A percentile compares a stretch with the other conserved stretches of the same genome.
phyloP scores from a whole-genome alignment of 140 eudicot species.

The Stevia rebaudiana region DNA sequence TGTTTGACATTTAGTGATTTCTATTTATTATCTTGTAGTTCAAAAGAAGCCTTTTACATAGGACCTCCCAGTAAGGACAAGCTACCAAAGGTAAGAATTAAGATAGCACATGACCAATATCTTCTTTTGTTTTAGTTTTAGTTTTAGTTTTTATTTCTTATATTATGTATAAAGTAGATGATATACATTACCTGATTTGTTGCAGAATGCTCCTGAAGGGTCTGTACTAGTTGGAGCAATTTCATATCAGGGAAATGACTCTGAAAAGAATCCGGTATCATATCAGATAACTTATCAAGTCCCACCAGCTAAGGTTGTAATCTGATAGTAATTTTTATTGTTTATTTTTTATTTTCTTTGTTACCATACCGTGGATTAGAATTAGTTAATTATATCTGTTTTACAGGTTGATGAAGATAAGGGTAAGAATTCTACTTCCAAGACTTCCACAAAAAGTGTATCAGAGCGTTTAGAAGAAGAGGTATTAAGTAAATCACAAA shows the following conservation, averaged over 20 bases:
- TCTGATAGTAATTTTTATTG: not conserved
- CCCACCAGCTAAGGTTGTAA: constrained; percentile 75
- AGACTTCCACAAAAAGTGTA: constrained; percentile 52
- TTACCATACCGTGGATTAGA: not conserved
- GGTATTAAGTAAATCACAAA: no score
- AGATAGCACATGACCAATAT: constrained; percentile 38
- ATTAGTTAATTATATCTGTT: not conserved
- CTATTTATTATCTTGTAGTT: constrained; percentile 35
- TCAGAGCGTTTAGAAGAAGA: constrained; percentile 75
- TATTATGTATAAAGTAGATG: not conserved
- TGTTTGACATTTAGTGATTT: constrained; percentile 6
- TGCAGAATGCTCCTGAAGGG: constrained; percentile 80
- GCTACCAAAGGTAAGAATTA: constrained; percentile 99
- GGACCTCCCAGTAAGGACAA: constrained; percentile 85
- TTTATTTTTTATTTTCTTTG: not conserved
- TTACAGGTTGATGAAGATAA: constrained; percentile 77
- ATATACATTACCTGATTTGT: constrained; percentile 19
- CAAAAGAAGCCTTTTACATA: constrained; percentile 88
- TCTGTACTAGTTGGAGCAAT: constrained; percentile 79
- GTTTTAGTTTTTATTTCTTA: not conserved
- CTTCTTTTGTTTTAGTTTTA: not conserved
- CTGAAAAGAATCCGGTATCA: constrained; percentile 68
- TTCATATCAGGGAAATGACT: constrained; percentile 65
- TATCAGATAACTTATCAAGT: constrained; percentile 71
- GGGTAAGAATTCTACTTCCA: constrained; percentile 45